Base-by-base conservation (phyloP, 306 rosid genomes). In the Cicer bijugum region DNA sequence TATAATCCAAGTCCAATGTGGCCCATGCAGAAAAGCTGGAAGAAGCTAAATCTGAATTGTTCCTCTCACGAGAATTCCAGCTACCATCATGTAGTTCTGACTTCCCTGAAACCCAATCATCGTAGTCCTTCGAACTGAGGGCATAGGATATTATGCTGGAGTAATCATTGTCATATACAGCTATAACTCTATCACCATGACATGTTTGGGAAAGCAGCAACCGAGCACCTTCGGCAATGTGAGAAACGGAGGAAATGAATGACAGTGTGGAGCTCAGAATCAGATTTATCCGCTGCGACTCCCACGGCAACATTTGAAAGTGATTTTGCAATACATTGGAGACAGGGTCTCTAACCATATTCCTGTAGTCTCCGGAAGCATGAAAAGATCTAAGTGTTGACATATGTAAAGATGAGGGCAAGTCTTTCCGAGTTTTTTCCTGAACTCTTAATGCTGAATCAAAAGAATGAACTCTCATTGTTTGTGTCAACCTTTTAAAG, bases 121-220 rank as follows among this genome's bases (percentile, higher is more conserved):
- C 88, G 37, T 95, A 81, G 46, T 95, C 88, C 83, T 85, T 95
- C 37, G 97, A 88, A 78, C 88, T 85, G 57, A 95, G 92, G 57
- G 97, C 97, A 74, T 90, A 90, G 23, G 96, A 89, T 84, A 95
- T 92, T 74, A 95, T 86, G 85, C 99, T 95, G 19, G 97, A 87
- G 77, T 86, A 96, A 76, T 95, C 99, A 35, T 91, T 80, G 80
- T 95, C 99, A 82, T 88, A 95, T 81, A 95, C 93, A 73, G 96
- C 99, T 64, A 92, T 80, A 60, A 95, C 99, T 65, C 87, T 67
- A 74, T 86, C 89, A 46, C 82, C 78, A 17, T 67, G 71, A 71
- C 83, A 80, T n/a, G 86, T 84, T 81, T 81, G 93, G 60, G 97
- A 85, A 85, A 87, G 96, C 64, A 95, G 82, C 87, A 95, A 78